phyloP scores from a whole-genome alignment of 2,329 filamentous ascomycete genomes.

The Cladosporium colombiae region DNA sequence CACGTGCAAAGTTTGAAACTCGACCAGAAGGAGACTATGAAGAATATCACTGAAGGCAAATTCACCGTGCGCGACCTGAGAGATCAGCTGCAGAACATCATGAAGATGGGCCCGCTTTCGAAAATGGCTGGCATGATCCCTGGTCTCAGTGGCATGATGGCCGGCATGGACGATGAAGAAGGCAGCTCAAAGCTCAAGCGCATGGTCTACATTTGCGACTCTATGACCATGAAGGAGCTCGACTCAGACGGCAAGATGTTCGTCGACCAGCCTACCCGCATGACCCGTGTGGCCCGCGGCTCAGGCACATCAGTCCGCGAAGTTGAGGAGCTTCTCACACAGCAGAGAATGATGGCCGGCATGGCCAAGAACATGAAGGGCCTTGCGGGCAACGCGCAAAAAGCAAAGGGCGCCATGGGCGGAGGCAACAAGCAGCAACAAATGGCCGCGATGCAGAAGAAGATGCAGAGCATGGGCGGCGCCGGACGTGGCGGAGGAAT shows the following conservation, averaged over 20 bases:
- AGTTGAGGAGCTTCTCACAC: conserved; percentile 94
- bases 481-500: conserved; percentile 63
- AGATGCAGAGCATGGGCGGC: conserved; percentile 85
- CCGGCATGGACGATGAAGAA: conserved; percentile 95
- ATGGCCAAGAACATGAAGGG: conserved; percentile 99
- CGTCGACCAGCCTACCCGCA: conserved; percentile 84
- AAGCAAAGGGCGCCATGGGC: conserved; percentile 85
- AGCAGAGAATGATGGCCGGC: conserved; percentile 97
- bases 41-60: conserved; percentile 95
- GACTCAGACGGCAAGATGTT: conserved; percentile 95
- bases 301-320: conserved; percentile 89
- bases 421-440: conserved; percentile 91
- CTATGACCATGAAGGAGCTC: conserved; percentile 94
- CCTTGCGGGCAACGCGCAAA: conserved; percentile 96
- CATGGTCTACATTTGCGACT: conserved; percentile 99
- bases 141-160: conserved; percentile 89
- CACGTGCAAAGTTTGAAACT: conserved; percentile 94
- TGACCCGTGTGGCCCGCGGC: conserved; percentile 87
- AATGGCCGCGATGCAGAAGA: conserved; percentile 95
- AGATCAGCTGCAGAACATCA: conserved; percentile 95
- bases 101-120: conserved; percentile 98
- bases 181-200: conserved; percentile 90
- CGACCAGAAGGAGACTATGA: conserved; percentile 98
- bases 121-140: conserved; percentile 99
- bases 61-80: conserved; percentile 93